A percentile compares a stretch with the other conserved stretches of the same genome.
Evolutionary conservation across 129 eudicot species (phyloP).

Genomic region (Heracleum sosnowskyi): DNA sequence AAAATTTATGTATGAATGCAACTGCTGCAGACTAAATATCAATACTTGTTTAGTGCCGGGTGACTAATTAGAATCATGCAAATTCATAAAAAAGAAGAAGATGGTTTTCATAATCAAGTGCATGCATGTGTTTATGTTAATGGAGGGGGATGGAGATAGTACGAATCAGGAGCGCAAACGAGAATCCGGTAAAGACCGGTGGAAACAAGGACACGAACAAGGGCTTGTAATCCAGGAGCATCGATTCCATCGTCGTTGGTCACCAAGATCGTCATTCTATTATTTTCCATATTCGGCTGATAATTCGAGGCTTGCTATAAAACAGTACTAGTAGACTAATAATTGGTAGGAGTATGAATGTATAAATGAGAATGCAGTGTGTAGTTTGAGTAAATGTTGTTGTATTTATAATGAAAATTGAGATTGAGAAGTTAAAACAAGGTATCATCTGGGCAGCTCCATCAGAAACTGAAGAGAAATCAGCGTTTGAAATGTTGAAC

Average conservation of each 20-base stretch:
- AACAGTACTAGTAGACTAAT: neutral
- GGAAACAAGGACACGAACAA: neutral
- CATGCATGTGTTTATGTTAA: neutral
- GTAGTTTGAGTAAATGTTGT: neutral
- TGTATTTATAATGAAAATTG: neutral
- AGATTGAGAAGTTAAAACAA: neutral
- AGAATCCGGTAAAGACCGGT: slow-evolving; percentile 21
- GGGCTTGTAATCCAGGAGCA: neutral
- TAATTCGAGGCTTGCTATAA: neutral
- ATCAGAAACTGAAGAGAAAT: neutral
- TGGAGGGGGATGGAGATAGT: slow-evolving; percentile 15
- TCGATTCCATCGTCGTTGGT: slow-evolving; percentile 94
- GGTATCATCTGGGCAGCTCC: neutral
- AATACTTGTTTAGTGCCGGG: neutral
- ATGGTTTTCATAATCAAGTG: neutral
- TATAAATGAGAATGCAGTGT: neutral
- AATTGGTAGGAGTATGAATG: no score
- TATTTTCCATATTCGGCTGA: neutral
- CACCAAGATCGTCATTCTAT: slow-evolving; percentile 54
- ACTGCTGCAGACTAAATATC: neutral
- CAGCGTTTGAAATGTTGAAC: neutral
- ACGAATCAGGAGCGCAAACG: slow-evolving; percentile 96
- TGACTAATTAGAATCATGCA: neutral
- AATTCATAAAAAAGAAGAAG: no score
- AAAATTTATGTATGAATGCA: slow-evolving; percentile 5